Evolutionary conservation across 164 flowering plant genomes (phyloP).

Genomic region (Taxillus chinensis): DNA sequence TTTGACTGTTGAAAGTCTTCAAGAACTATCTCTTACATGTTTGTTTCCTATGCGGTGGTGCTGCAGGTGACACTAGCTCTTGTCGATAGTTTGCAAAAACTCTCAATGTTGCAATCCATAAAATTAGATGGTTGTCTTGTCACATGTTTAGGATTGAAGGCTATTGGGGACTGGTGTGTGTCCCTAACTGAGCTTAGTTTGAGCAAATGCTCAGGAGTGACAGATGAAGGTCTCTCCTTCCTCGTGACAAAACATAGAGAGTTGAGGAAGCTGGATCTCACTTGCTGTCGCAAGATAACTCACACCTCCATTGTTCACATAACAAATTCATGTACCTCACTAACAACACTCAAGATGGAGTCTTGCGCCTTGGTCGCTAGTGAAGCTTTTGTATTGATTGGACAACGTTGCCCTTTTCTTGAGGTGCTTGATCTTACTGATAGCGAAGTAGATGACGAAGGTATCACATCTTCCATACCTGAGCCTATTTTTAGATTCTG

Average conservation of each 20-base stretch:
- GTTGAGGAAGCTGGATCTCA: conserved; percentile 67
- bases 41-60: conserved; percentile 10
- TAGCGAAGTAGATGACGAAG: conserved; percentile 76
- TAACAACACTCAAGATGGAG: conserved; percentile 77
- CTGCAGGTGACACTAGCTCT: conserved; percentile 63
- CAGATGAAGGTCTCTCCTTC: conserved; percentile 68
- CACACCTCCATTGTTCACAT: conserved; percentile 49
- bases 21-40: background rate
- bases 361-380: conserved; percentile 57
- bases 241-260: conserved; percentile 52
- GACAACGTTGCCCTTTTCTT: conserved; percentile 48
- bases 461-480: conserved; percentile 18
- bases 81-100: conserved; percentile 44
- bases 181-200: conserved; percentile 67
- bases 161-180: conserved; percentile 51
- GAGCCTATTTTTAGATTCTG: background rate
- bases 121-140: conserved; percentile 72
- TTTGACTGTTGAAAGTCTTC: background rate
- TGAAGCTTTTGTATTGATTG: conserved; percentile 70
- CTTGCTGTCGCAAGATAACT: conserved; percentile 82
- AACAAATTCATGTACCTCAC: conserved; percentile 51
- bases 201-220: conserved; percentile 80
- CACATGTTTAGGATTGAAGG: conserved; percentile 52
- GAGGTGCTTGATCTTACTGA: conserved; percentile 87
- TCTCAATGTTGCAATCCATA: conserved; percentile 53